Conservation (phyloP, 2,329 filamentous ascomycete species). For the Fusarium incarnatum region DNA sequence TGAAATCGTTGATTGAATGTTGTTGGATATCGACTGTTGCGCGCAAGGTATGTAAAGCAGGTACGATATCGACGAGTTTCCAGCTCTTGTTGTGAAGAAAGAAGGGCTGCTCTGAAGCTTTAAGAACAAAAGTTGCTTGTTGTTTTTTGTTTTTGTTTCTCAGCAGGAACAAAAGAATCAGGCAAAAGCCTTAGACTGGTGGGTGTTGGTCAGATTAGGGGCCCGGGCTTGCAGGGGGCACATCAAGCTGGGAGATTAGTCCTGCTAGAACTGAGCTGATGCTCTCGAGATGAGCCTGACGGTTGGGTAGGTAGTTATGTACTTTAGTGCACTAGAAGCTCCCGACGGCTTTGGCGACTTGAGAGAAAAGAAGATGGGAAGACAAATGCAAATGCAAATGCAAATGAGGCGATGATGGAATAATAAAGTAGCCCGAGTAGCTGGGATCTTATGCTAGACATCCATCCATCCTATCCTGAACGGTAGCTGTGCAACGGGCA, state of each 20-base stretch:
- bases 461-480: conserved; percentile 22
- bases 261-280: conserved; percentile 39
- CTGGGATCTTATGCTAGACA: conserved; percentile 29
- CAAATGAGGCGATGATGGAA: conserved; percentile 30
- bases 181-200: conserved; percentile 30
- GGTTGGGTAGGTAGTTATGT: background rate
- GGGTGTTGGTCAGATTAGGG: conserved; percentile 45
- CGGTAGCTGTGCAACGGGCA: conserved; percentile 48
- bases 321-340: conserved; percentile 2
- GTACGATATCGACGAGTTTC: conserved; percentile 1
- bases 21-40: conserved; percentile 18
- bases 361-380: conserved; percentile 4
- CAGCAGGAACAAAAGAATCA: conserved; percentile 26
- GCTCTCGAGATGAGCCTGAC: conserved; percentile 20
- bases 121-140: conserved; percentile 25
- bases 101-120: conserved; percentile 9
- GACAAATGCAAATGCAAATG: conserved; percentile 19
- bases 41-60: conserved; percentile 16
- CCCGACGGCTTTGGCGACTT: conserved; percentile 2
- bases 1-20: conserved; percentile 3
- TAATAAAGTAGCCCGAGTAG: conserved; percentile 40
- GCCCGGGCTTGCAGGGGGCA: conserved; percentile 41
- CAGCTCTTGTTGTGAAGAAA: background rate
- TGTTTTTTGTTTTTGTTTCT: conserved; percentile 36
- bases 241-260: conserved; percentile 43